These are phyloP conservation scores for Apiospora marii DNA, from an alignment of 2,329 filamentous ascomycete genomes.

Conservation along the genomic window DNA sequence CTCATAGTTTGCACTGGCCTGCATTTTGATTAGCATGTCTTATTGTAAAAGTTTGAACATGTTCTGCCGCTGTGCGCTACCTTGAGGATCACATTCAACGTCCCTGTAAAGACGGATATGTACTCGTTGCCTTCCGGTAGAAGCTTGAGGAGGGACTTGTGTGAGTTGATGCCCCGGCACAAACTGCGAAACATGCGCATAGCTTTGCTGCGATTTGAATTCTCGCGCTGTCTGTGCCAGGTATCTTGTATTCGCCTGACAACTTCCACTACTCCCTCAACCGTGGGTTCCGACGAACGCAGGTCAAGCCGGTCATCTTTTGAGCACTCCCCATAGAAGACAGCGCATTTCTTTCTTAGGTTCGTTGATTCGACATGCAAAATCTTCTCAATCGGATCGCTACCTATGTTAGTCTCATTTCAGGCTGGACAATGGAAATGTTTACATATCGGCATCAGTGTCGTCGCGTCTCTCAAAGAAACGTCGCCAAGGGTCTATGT, in stretches of 20 bases:
- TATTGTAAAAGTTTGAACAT: not conserved
- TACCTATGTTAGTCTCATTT: not conserved
- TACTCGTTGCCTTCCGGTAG: constrained; percentile 42
- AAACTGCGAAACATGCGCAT: not conserved
- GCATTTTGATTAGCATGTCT: not conserved
- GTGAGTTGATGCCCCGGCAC: constrained; percentile 31
- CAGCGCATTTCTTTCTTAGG: not conserved
- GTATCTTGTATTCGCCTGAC: not conserved
- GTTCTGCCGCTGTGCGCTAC: constrained; percentile 18
- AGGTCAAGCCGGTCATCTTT: not conserved
- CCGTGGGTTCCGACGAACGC: not conserved
- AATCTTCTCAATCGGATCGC: not conserved
- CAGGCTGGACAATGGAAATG: not conserved
- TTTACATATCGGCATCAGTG: not conserved
- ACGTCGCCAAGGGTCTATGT: not conserved
- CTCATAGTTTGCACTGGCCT: constrained; percentile 15
- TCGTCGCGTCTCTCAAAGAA: not conserved
- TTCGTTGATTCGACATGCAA: not conserved
- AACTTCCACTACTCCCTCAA: not conserved
- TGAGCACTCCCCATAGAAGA: not conserved
- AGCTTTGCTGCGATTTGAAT: not conserved
- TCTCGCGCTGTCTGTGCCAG: not conserved
- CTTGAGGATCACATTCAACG: constrained; percentile 38
- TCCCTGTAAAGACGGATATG: constrained; percentile 40
- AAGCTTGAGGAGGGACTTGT: constrained; percentile 36